Conservation (phyloP, 768 basidiomycete species). For the Panellus pusillus region DNA sequence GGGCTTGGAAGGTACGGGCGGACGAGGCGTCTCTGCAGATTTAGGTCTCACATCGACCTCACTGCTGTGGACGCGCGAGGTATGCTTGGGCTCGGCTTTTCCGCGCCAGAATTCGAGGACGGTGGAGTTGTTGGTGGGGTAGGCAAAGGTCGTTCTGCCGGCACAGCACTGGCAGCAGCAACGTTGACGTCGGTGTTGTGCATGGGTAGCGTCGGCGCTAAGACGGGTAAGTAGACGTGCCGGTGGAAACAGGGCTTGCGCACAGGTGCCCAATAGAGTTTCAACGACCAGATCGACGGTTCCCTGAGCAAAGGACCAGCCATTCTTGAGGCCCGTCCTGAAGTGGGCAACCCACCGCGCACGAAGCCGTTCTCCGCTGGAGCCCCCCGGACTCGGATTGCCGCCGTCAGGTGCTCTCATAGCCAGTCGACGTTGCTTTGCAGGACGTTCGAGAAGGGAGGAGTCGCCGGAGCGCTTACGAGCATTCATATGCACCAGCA, state of each 20-base stretch:
- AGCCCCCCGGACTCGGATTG: constrained; percentile 14
- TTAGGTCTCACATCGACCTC: too few relatives aligned
- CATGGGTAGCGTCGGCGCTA: constrained; percentile 6
- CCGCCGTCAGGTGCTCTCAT: constrained; percentile 10
- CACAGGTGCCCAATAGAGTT: constrained; percentile 9
- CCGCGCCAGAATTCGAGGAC: neutral
- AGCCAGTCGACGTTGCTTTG: constrained; percentile 12
- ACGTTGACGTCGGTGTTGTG: neutral
- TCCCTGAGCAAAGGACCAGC: constrained; percentile 10
- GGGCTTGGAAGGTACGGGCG: too few relatives aligned
- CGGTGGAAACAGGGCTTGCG: neutral
- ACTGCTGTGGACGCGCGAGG: too few relatives aligned
- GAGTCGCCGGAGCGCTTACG: constrained; percentile 10
- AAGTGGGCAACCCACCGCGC: constrained; percentile 19
- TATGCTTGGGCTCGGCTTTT: too few relatives aligned
- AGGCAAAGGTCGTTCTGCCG: neutral
- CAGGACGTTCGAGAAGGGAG: neutral
- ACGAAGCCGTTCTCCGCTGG: constrained; percentile 5
- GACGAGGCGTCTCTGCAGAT: too few relatives aligned
- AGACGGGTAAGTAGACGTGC: neutral
- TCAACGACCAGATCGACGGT: constrained; percentile 17
- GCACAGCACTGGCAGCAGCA: neutral
- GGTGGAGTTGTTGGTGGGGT: constrained; percentile 8
- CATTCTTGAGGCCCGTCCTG: constrained; percentile 8
- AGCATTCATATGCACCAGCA: constrained; percentile 3